Conservation (phyloP, 306 rosid genomes). For the Nissolia schottii region DNA sequence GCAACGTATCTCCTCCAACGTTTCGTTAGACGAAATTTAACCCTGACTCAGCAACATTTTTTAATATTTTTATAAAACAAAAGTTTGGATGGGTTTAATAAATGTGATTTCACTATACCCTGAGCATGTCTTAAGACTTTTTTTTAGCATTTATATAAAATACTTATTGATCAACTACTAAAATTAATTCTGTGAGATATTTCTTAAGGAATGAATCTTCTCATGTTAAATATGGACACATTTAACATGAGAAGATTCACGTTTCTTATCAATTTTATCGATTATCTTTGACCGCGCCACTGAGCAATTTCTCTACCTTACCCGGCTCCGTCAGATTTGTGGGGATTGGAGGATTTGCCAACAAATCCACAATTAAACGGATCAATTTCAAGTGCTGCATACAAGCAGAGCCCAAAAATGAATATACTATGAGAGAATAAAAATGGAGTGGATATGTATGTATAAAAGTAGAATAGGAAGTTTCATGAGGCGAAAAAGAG, state of each 20-base stretch:
- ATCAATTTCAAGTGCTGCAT: constrained; percentile 10
- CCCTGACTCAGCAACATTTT: constrained; percentile 5
- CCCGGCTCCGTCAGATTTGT: neutral
- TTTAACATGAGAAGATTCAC: too few relatives aligned
- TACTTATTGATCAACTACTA: too few relatives aligned
- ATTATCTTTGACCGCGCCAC: too few relatives aligned
- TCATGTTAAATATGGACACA: too few relatives aligned
- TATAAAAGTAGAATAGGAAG: neutral
- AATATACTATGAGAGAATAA: neutral
- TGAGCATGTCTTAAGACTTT: too few relatives aligned
- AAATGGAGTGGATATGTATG: neutral
- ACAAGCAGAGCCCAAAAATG: neutral
- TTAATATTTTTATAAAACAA: too few relatives aligned
- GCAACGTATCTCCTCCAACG: neutral
- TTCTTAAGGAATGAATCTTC: too few relatives aligned
- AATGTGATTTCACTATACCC: too few relatives aligned
- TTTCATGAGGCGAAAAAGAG: neutral
- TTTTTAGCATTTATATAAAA: too few relatives aligned
- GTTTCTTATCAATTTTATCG: too few relatives aligned
- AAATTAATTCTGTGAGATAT: too few relatives aligned
- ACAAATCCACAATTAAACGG: neutral
- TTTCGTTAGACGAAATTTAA: constrained; percentile 9
- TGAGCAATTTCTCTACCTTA: neutral
- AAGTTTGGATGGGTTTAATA: too few relatives aligned
- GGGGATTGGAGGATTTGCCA: neutral